phyloP scores from a whole-genome alignment of 2,329 filamentous ascomycete species.

The Alternaria arbusti region DNA sequence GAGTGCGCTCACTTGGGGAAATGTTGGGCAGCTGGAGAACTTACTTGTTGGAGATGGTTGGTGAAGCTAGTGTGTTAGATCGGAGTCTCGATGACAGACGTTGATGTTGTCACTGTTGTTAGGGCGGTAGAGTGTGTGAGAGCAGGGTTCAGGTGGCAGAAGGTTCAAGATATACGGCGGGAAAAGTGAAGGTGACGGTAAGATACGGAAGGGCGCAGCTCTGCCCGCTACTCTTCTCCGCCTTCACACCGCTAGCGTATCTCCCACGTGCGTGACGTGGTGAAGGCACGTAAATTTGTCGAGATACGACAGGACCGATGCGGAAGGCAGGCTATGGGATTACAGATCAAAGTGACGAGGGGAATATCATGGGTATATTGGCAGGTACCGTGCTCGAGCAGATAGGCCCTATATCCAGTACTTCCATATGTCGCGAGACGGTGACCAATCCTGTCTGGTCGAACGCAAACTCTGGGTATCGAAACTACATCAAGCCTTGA shows the following conservation, averaged over 20 bases:
- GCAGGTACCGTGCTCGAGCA: neutral
- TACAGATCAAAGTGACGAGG: neutral
- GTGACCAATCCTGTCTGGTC: neutral
- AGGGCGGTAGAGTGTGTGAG: neutral
- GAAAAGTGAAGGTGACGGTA: neutral
- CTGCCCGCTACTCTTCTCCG: neutral
- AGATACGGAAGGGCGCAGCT: neutral
- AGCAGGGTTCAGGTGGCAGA: neutral
- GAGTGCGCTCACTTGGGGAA: neutral
- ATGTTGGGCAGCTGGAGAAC: neutral
- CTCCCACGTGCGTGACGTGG: neutral
- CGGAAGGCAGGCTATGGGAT: neutral
- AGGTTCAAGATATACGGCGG: neutral
- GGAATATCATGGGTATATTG: neutral
- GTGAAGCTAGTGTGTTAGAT: neutral
- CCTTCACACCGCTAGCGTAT: neutral
- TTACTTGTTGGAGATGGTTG: neutral
- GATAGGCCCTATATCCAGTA: neutral
- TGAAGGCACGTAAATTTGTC: neutral
- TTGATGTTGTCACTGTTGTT: neutral
- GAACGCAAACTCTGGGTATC: neutral
- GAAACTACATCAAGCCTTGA: slow-evolving; percentile 12
- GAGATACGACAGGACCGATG: neutral
- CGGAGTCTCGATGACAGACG: neutral
- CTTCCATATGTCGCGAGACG: neutral